Evolutionary conservation across 73 alveolate genomes (phyloP).

Genomic region (Effrenium voratum): DNA sequence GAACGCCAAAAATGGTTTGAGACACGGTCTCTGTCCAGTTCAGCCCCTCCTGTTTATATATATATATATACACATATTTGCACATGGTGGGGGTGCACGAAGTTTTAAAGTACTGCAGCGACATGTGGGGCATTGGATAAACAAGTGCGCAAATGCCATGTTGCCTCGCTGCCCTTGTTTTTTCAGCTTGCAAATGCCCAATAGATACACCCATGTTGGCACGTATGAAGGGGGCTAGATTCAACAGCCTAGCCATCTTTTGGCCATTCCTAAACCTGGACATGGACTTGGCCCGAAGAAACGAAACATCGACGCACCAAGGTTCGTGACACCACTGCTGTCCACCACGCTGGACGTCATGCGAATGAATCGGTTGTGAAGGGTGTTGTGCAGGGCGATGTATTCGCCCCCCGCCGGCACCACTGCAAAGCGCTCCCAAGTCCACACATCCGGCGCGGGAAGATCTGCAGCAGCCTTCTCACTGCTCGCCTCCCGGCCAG

Average conservation of each 20-base stretch:
- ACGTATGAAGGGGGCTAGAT: not conserved
- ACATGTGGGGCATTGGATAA: too few relatives aligned
- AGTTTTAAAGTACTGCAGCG: too few relatives aligned
- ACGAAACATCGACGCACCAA: not conserved
- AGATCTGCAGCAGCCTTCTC: not conserved
- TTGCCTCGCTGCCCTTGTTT: not conserved
- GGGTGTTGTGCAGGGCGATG: slow-evolving; percentile 10
- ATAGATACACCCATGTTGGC: not conserved
- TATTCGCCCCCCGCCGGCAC: not conserved
- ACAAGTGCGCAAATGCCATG: not conserved
- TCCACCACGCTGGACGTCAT: not conserved
- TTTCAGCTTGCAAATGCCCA: too few relatives aligned
- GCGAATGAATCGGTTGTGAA: not conserved
- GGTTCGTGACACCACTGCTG: not conserved
- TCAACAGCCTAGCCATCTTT: not conserved
- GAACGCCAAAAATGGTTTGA: not conserved
- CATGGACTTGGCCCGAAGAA: not conserved
- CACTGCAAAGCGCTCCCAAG: not conserved
- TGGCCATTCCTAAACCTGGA: not conserved
- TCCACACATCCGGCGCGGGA: not conserved
- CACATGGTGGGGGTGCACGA: too few relatives aligned
- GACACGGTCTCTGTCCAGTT: not conserved
- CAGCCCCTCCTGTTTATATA: not conserved
- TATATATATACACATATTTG: too few relatives aligned
- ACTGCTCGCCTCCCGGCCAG: not conserved